Evolutionary conservation across 805 yeast species (phyloP).

Genomic region (Saccharomycopsis amapae): DNA sequence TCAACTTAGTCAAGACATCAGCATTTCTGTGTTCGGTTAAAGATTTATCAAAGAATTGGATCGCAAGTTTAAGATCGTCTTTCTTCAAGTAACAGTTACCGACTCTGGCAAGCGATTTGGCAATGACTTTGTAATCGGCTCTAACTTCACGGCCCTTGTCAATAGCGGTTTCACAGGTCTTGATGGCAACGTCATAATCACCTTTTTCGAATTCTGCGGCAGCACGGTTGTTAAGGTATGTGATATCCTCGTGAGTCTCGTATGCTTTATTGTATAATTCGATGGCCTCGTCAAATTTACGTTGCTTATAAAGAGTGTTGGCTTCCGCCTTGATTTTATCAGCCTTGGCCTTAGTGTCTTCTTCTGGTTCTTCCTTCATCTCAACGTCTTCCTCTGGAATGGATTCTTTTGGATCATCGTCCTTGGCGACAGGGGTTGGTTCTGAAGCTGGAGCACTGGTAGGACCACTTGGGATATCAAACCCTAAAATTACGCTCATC

Average conservation of each 20-base stretch:
- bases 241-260: constrained; percentile 73
- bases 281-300: constrained; percentile 90
- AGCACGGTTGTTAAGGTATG: constrained; percentile 91
- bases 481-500: constrained; percentile 78
- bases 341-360: constrained; percentile 41
- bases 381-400: constrained; percentile 31
- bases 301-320: constrained; percentile 76
- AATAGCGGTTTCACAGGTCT: constrained; percentile 74
- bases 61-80: constrained; percentile 66
- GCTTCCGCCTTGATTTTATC: constrained; percentile 77
- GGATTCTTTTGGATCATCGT: constrained; percentile 27
- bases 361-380: constrained; percentile 27
- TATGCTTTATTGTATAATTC: constrained; percentile 80
- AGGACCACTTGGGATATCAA: constrained; percentile 42
- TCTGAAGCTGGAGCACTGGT: constrained; percentile 26
- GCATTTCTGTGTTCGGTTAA: constrained; percentile 97
- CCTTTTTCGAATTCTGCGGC: constrained; percentile 98
- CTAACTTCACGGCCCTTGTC: constrained; percentile 85
- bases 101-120: constrained; percentile 88
- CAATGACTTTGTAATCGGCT: constrained; percentile 86
- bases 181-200: constrained; percentile 77
- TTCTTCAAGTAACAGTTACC: constrained; percentile 77
- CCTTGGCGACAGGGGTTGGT: constrained; percentile 23
- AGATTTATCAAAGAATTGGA: constrained; percentile 76
- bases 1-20: constrained; percentile 79